Conservation (phyloP, 257 asterid species). For the Hygrophila difformis region DNA sequence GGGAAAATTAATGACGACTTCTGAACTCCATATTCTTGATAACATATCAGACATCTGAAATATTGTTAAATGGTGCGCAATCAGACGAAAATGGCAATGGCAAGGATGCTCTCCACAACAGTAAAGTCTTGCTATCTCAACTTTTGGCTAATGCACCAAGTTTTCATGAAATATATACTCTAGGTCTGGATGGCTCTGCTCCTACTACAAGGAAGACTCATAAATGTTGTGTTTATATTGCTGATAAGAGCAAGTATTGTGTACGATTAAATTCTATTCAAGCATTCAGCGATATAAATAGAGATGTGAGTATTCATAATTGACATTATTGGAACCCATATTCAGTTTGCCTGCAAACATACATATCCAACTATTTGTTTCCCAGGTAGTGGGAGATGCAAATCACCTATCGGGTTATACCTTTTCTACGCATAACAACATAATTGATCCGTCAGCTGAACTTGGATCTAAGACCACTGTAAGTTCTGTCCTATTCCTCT, state of each 20-base stretch:
- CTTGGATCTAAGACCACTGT: constrained; percentile 91
- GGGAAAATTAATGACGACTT: constrained; percentile 7
- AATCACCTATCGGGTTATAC: constrained; percentile 76
- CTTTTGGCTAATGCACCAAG: constrained; percentile 86
- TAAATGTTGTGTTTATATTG: constrained; percentile 86
- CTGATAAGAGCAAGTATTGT: constrained; percentile 85
- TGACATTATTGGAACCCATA: no score
- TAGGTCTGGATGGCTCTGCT: constrained; percentile 53
- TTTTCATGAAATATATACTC: constrained; percentile 68
- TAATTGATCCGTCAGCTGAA: constrained; percentile 68
- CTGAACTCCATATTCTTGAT: constrained; percentile 21
- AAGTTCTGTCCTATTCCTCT: constrained; percentile 28
- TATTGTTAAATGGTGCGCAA: constrained; percentile 51
- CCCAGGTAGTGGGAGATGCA: constrained; percentile 87
- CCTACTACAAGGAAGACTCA: constrained; percentile 48
- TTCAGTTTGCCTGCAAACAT: constrained; percentile 3
- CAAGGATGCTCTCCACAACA: constrained; percentile 47
- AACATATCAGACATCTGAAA: constrained; percentile 64
- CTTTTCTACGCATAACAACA: constrained; percentile 79
- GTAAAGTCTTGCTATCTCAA: constrained; percentile 59
- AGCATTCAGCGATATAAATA: constrained; percentile 80
- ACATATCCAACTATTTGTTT: no score
- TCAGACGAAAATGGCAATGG: constrained; percentile 71
- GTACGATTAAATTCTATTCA: constrained; percentile 79
- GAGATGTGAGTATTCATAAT: constrained; percentile 57